A percentile compares a stretch with the other conserved stretches of the same genome.
Evolutionary conservation across 202 grass and related monocot species (phyloP).

Genomic region (Saccharum hybrid): DNA sequence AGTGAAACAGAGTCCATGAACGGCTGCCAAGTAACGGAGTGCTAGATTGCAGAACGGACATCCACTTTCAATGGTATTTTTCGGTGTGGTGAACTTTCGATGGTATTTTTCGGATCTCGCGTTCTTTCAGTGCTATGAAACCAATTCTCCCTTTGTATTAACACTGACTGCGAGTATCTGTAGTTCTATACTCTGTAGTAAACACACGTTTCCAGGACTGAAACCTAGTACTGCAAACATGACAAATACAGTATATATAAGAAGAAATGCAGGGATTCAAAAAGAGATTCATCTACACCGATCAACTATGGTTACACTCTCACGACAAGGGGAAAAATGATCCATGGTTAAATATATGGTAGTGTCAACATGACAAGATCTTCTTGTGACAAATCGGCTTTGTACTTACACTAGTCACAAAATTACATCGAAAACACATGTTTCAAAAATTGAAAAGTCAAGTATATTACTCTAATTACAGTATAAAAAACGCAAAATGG

Average conservation of each 20-base stretch:
- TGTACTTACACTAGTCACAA: constrained; percentile 14
- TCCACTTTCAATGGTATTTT: too few species aligned
- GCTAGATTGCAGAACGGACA: too few species aligned
- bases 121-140: too few species aligned
- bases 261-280: not conserved
- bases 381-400: not conserved
- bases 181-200: not conserved
- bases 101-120: too few species aligned
- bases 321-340: not conserved
- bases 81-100: too few species aligned
- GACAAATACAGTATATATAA: not conserved
- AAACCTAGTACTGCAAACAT: not conserved
- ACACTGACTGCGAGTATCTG: not conserved
- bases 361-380: constrained; percentile 3
- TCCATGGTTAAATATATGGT: not conserved
- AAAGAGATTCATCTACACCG: not conserved
- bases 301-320: not conserved
- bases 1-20: too few species aligned
- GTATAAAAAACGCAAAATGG: not conserved
- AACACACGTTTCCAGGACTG: constrained; percentile 27
- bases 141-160: not conserved
- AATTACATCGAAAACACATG: not conserved
- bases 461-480: not conserved
- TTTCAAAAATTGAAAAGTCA: constrained; percentile 37
- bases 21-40: too few species aligned